These are phyloP conservation scores for Colletotrichum sp. DNA, from an alignment of 2,329 filamentous ascomycete species.

Conservation along the genomic window DNA sequence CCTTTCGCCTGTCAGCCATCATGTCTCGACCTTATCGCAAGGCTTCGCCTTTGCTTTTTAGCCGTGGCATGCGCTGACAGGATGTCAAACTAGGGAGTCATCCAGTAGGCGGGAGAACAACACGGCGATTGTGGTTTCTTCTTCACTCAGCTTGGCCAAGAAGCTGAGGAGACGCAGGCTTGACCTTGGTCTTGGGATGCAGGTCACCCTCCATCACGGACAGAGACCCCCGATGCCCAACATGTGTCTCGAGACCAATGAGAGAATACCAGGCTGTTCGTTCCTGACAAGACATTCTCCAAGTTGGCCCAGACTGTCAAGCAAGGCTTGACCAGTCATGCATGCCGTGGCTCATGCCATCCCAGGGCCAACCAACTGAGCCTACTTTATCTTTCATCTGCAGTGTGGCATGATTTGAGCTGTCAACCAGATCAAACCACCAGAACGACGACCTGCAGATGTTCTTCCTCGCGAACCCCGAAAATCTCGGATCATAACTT, in stretches of 20 bases:
- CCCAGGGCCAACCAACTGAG: neutral
- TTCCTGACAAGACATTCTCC: constrained; percentile 13
- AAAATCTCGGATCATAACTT: neutral
- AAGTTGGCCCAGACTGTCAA: neutral
- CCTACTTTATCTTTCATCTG: neutral
- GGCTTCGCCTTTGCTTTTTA: neutral
- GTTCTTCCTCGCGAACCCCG: neutral
- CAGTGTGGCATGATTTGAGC: neutral
- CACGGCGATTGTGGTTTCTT: neutral
- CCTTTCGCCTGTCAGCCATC: neutral
- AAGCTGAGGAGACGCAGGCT: neutral
- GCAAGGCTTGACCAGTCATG: neutral
- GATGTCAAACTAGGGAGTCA: neutral
- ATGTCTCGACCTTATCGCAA: constrained; percentile 12
- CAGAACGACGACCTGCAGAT: neutral
- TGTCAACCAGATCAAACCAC: neutral
- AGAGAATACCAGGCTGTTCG: neutral
- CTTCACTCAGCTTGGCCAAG: neutral
- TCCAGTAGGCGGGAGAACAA: neutral
- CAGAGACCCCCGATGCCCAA: neutral
- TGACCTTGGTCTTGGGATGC: neutral
- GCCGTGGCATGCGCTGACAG: neutral
- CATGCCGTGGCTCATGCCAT: neutral
- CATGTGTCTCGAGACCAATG: constrained; percentile 1
- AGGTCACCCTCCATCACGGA: neutral